Evolutionary conservation across 2,329 filamentous ascomycete genomes (phyloP).

Genomic region (Aspergillus sp.): DNA sequence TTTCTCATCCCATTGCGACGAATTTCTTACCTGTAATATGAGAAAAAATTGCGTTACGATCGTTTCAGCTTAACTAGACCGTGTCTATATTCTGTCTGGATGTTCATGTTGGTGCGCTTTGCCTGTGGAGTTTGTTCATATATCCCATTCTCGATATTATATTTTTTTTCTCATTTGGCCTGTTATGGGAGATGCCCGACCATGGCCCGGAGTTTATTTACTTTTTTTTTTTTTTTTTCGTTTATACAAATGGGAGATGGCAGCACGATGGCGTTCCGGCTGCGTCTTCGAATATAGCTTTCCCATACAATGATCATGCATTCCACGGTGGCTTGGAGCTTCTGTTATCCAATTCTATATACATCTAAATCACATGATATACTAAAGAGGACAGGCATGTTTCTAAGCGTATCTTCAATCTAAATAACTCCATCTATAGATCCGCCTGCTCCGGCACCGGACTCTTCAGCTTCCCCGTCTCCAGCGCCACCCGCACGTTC

Average conservation of each 20-base stretch:
- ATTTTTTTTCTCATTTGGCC: conserved; percentile 10
- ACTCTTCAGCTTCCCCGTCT: conserved; percentile 62
- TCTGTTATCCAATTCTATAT: not conserved
- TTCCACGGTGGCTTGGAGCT: not conserved
- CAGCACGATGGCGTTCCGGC: conserved; percentile 24
- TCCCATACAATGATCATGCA: not conserved
- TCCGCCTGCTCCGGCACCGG: conserved; percentile 71
- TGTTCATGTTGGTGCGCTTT: conserved; percentile 7
- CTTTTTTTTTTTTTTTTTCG: conserved; percentile 7
- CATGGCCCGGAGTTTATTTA: conserved; percentile 23
- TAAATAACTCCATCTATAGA: conserved; percentile 26
- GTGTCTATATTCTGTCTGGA: conserved; percentile 8
- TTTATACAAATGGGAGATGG: conserved; percentile 19
- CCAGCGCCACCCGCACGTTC: conserved; percentile 65
- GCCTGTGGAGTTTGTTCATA: conserved; percentile 12
- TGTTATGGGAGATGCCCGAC: conserved; percentile 11
- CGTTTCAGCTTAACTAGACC: conserved; percentile 17
- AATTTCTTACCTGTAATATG: conserved; percentile 22
- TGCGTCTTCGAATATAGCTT: conserved; percentile 14
- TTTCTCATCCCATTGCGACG: conserved; percentile 1
- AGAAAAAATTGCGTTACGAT: conserved; percentile 18
- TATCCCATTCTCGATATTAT: conserved; percentile 7
- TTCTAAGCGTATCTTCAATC: not conserved
- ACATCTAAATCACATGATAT: not conserved
- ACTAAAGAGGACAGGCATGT: not conserved